phyloP scores from a whole-genome alignment of 768 basidiomycete genomes.

The Lactarius deliciosus region DNA sequence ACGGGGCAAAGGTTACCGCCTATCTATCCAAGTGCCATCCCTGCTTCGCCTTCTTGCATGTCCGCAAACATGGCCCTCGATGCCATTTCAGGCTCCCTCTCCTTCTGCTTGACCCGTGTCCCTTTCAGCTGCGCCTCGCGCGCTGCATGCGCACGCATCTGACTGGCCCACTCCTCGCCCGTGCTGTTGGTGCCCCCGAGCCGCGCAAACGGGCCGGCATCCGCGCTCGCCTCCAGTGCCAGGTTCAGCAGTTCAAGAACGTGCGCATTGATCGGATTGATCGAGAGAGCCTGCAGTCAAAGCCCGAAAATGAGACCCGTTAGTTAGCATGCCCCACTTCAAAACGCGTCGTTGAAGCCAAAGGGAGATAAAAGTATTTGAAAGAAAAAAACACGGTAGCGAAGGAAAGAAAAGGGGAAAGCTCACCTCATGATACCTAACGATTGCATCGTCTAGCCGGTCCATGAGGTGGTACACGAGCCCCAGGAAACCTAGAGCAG shows the following conservation, averaged over 20 bases:
- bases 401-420: neutral
- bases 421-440: constrained; percentile 88
- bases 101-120: constrained; percentile 16
- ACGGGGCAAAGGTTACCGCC: neutral
- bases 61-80: constrained; percentile 18
- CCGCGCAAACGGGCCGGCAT: constrained; percentile 20
- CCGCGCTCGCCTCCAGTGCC: constrained; percentile 54
- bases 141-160: constrained; percentile 26
- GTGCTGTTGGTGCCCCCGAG: constrained; percentile 1
- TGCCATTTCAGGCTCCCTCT: constrained; percentile 1
- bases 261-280: constrained; percentile 81
- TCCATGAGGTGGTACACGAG: constrained; percentile 79
- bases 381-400: neutral
- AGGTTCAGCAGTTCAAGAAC: constrained; percentile 79
- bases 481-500: constrained; percentile 86
- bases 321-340: constrained; percentile 19
- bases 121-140: constrained; percentile 20
- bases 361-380: constrained; percentile 9
- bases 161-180: constrained; percentile 23
- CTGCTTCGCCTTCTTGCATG: constrained; percentile 16
- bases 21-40: constrained; percentile 17
- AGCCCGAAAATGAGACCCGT: constrained; percentile 1
- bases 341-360: constrained; percentile 2
- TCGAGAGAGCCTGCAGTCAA: constrained; percentile 59
- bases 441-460: constrained; percentile 75